Evolutionary conservation across 2,329 filamentous ascomycete genomes (phyloP).

Genomic region (Epichloe amarillans): DNA sequence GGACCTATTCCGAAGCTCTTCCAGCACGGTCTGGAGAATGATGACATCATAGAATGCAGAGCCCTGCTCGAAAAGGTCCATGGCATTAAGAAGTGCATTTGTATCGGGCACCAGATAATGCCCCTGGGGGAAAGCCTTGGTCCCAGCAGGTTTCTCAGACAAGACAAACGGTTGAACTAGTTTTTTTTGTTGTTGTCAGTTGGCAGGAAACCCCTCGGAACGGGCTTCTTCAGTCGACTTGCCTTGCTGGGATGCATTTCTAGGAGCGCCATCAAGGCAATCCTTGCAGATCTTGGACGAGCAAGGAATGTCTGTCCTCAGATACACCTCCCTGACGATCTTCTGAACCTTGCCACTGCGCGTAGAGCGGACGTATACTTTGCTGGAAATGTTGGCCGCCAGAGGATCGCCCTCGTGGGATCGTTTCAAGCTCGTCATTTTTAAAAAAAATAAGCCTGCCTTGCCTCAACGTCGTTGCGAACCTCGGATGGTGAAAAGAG

Average conservation of each 20-base stretch:
- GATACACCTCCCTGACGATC: constrained; percentile 91
- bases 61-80: constrained; percentile 92
- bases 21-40: constrained; percentile 87
- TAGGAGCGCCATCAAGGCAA: constrained; percentile 63
- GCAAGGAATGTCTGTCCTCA: constrained; percentile 93
- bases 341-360: constrained; percentile 97
- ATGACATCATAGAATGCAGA: constrained; percentile 94
- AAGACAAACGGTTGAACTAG: constrained; percentile 72
- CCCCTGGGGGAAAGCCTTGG: constrained; percentile 70
- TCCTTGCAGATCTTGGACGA: constrained; percentile 75
- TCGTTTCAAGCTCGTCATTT: constrained; percentile 55
- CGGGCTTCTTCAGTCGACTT: constrained; percentile 14
- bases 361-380: constrained; percentile 88
- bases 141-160: constrained; percentile 76
- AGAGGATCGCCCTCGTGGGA: constrained; percentile 36
- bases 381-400: constrained; percentile 75
- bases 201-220: background rate
- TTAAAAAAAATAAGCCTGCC: constrained; percentile 8
- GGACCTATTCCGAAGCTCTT: constrained; percentile 89
- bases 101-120: constrained; percentile 95
- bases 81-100: constrained; percentile 86
- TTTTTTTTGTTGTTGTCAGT: background rate
- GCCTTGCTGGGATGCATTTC: constrained; percentile 69
- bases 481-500: constrained; percentile 7
- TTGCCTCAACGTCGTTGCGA: constrained; percentile 5